phyloP scores from a whole-genome alignment of 352 stramenopile species.

The Phytopythium aichiense region DNA sequence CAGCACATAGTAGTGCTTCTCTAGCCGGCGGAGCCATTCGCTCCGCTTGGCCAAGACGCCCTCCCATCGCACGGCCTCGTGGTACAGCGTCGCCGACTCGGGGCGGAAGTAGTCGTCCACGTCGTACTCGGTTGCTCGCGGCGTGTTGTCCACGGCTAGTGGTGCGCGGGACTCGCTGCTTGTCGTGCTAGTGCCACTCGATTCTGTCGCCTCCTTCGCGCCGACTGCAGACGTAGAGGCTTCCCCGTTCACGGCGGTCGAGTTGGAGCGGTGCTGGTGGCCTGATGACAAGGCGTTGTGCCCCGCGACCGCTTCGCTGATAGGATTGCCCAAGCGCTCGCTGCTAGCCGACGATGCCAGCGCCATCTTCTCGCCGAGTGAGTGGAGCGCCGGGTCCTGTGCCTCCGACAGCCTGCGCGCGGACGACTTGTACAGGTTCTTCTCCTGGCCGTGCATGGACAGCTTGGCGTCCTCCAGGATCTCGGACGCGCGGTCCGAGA shows the following conservation, averaged over 20 bases:
- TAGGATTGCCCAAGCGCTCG: constrained; percentile 8
- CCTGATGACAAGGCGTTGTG: neutral
- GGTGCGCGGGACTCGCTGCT: neutral
- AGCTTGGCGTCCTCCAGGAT: constrained; percentile 81
- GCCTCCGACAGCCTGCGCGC: constrained; percentile 55
- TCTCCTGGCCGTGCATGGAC: constrained; percentile 75
- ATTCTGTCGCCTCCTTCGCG: neutral
- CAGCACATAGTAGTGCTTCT: constrained; percentile 86
- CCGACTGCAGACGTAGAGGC: neutral
- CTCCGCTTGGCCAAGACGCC: constrained; percentile 72
- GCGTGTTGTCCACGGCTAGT: constrained; percentile 11
- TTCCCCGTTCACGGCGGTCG: neutral
- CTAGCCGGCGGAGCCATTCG: constrained; percentile 77
- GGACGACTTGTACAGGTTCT: constrained; percentile 73
- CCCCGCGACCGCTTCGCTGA: constrained; percentile 3
- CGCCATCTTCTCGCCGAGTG: constrained; percentile 53
- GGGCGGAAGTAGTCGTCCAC: constrained; percentile 38
- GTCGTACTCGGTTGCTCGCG: constrained; percentile 17
- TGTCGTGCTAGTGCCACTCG: constrained; percentile 1
- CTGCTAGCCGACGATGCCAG: constrained; percentile 34
- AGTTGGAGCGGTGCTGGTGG: neutral
- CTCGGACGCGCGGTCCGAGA: constrained; percentile 77
- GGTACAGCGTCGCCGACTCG: constrained; percentile 66
- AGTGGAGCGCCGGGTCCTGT: constrained; percentile 64
- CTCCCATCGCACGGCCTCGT: constrained; percentile 84